A percentile compares a stretch with the other conserved stretches of the same genome.
Evolutionary conservation across 495 filamentous ascomycete genomes (phyloP).

Genomic region (Chaetomium fimeti): DNA sequence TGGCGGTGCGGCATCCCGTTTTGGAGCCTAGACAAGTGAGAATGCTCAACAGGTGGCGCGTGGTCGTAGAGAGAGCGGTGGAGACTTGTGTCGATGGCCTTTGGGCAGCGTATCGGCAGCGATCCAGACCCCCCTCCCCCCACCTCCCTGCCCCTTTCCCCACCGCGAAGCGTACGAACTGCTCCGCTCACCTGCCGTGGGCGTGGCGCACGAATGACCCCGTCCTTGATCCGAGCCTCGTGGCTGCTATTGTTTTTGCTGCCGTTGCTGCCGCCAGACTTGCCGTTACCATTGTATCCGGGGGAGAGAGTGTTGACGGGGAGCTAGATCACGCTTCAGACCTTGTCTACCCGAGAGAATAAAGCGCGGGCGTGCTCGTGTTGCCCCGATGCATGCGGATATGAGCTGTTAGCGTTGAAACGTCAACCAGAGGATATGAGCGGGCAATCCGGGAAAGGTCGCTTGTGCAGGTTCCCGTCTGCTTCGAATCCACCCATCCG

Average conservation of each 20-base stretch:
- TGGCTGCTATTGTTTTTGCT: background rate
- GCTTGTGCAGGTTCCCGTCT: constrained; percentile 44
- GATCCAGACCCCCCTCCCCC: constrained; percentile 3
- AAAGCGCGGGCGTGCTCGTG: constrained; percentile 30
- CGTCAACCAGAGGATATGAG: constrained; percentile 22
- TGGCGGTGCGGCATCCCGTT: background rate
- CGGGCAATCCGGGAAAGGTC: constrained; percentile 32
- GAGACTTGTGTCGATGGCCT: constrained; percentile 13
- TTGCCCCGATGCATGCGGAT: constrained; percentile 33
- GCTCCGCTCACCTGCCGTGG: background rate
- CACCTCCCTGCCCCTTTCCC: background rate
- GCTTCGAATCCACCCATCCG: constrained; percentile 33
- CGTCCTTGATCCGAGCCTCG: constrained; percentile 12
- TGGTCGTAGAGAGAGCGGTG: constrained; percentile 17
- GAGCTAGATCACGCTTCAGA: constrained; percentile 20
- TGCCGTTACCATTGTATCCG: background rate
- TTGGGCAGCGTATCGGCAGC: background rate
- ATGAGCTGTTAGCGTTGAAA: constrained; percentile 29
- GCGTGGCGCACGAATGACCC: constrained; percentile 3
- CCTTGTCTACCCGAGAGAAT: constrained; percentile 22
- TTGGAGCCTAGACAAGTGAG: constrained; percentile 4
- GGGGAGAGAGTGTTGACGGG: background rate
- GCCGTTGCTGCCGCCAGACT: background rate
- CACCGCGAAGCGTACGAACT: background rate
- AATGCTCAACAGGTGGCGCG: constrained; percentile 18